Base-by-base conservation (phyloP, 1,284 basidiomycete species). In the Fistulinella staudtii region DNA sequence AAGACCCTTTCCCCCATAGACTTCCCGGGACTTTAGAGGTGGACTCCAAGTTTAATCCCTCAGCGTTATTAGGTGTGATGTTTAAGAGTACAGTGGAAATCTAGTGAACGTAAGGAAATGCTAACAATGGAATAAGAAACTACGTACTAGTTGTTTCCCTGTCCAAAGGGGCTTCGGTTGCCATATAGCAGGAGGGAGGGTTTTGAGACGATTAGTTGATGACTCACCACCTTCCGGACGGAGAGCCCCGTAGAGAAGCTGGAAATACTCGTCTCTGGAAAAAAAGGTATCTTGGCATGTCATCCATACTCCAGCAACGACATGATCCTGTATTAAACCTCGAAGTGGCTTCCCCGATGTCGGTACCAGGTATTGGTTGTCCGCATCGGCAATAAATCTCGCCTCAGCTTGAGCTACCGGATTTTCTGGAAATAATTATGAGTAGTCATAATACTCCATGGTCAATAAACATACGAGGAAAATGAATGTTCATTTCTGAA, bases 251-350 rank as follows among this genome's bases (percentile, higher is more conserved):
- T 98, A 99, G 13, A 99, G 78, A 41, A 99, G 75, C 70, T 99
- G 96, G 69, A 91, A 90, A 65, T 99, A 99, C 64, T 99, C 89
- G 56, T 96, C 93, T 44, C 96, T 82, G 5, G 85, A 85, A 71
- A 99, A 96, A 70, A 97, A 96, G 2, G 91, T 79, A 57, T 95
- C 89, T 65, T 94, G 94, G 65, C 85, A 88, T 43, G 96, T 98
- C 93, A 99, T 96, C 93, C 95, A 98, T 17, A 98, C 89, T 53
- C 93, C 96, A 15, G 96, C 93, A 30, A 98, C 95, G 49, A 99
- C 93, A 61, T 99, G 96, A 71, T 99, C 96, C 68, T 99, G 96
- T 57, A 99, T 99, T 22, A 99, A 75, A 66, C 96, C 96, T 64
- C 96, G 92, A 29, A 99, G 77, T 23, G 96, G 96, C 61, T 94